A percentile compares a stretch with the other conserved stretches of the same genome.
These are phyloP conservation scores for Serendipita sp. DNA, from an alignment of 768 basidiomycete genomes.

Conservation along the genomic window DNA sequence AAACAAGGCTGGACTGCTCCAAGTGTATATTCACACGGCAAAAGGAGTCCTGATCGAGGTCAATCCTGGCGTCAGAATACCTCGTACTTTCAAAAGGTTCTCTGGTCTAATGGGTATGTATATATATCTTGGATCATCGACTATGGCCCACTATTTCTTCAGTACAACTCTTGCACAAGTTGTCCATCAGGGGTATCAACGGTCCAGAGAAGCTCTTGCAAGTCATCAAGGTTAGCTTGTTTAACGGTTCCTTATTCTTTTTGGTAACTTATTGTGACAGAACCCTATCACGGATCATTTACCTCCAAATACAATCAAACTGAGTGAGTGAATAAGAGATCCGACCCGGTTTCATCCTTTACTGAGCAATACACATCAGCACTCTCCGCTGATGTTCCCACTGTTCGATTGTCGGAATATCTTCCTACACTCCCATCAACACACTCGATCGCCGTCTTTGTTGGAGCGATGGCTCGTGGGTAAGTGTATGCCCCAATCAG, in stretches of 20 bases:
- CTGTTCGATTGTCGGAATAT: slow-evolving; percentile 65
- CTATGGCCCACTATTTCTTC: background rate
- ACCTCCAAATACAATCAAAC: slow-evolving; percentile 86
- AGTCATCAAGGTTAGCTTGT: slow-evolving; percentile 66
- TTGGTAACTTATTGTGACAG: slow-evolving; percentile 24
- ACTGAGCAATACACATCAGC: slow-evolving; percentile 28
- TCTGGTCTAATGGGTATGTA: slow-evolving; percentile 88
- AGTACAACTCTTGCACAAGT: slow-evolving; percentile 95
- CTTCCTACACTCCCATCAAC: slow-evolving; percentile 73
- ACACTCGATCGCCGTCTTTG: slow-evolving; percentile 85
- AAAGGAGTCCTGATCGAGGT: slow-evolving; percentile 95
- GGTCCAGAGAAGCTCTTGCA: slow-evolving; percentile 94
- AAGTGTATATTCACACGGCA: slow-evolving; percentile 96
- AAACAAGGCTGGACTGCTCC: slow-evolving; percentile 91
- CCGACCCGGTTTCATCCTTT: background rate
- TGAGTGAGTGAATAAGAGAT: slow-evolving; percentile 43
- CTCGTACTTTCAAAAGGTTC: slow-evolving; percentile 96
- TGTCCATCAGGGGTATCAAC: slow-evolving; percentile 90
- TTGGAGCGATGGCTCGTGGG: slow-evolving; percentile 96
- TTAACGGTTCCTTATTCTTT: background rate
- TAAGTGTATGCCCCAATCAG: slow-evolving; percentile 11
- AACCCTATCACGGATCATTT: slow-evolving; percentile 92
- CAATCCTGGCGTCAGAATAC: slow-evolving; percentile 94
- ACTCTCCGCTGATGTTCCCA: slow-evolving; percentile 80
- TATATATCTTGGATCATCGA: background rate